phyloP scores from a whole-genome alignment of 2,329 filamentous ascomycete species.

The Alternaria alternata region DNA sequence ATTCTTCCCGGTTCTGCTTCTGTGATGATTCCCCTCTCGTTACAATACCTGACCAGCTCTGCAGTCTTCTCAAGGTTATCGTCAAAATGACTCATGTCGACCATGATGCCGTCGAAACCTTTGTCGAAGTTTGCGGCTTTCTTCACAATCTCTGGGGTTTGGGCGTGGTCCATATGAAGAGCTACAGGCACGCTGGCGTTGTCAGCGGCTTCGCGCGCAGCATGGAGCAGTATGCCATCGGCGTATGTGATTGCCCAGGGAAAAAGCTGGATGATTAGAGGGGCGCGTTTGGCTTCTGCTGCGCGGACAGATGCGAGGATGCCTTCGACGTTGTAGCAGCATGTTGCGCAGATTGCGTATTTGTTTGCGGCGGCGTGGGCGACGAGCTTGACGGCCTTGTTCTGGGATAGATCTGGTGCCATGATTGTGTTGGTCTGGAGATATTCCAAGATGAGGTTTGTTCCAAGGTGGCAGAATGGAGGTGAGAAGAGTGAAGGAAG shows the following conservation, averaged over 20 bases:
- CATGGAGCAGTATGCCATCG: slow-evolving; percentile 56
- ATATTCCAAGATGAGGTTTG: not conserved
- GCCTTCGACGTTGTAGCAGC: slow-evolving; percentile 74
- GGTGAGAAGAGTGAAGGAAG: not conserved
- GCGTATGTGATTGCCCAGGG: slow-evolving; percentile 77
- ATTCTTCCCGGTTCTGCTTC: slow-evolving; percentile 77
- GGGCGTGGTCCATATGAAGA: slow-evolving; percentile 72
- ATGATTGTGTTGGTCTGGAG: slow-evolving; percentile 40
- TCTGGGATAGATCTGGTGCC: slow-evolving; percentile 59
- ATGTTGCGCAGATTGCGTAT: slow-evolving; percentile 69
- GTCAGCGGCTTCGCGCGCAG: slow-evolving; percentile 54
- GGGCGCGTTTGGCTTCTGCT: slow-evolving; percentile 71
- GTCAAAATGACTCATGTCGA: slow-evolving; percentile 77
- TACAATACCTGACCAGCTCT: slow-evolving; percentile 69
- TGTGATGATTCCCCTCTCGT: slow-evolving; percentile 70
- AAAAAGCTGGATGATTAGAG: slow-evolving; percentile 76
- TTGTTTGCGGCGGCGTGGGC: slow-evolving; percentile 63
- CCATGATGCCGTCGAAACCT: slow-evolving; percentile 52
- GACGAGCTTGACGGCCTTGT: slow-evolving; percentile 58
- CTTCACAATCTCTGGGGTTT: slow-evolving; percentile 68
- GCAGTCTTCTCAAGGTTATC: slow-evolving; percentile 72
- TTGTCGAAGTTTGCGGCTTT: slow-evolving; percentile 61
- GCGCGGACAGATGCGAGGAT: slow-evolving; percentile 74
- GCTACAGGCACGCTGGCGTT: slow-evolving; percentile 63
- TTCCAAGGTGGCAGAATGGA: not conserved